phyloP scores from a whole-genome alignment of 1,139 yeast species.

The Debaryomyces psychrophilus region DNA sequence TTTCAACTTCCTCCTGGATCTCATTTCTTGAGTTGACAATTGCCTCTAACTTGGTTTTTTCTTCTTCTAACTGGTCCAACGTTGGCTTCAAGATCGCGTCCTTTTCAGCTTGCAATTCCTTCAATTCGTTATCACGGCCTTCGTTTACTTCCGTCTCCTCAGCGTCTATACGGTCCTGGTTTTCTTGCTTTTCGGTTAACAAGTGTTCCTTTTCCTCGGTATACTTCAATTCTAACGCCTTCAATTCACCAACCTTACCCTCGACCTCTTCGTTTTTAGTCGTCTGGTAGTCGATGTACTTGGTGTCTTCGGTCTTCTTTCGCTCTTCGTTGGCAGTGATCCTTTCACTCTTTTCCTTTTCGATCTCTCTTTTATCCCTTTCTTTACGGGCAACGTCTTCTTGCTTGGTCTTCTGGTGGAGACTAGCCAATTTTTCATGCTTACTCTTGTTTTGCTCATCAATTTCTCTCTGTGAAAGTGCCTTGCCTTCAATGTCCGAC shows the following conservation, averaged over 20 bases:
- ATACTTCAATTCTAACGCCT: slow-evolving; percentile 34
- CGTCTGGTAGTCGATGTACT: slow-evolving; percentile 34
- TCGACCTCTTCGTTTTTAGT: slow-evolving; percentile 43
- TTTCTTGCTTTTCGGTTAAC: slow-evolving; percentile 41
- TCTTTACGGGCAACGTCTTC: slow-evolving; percentile 54
- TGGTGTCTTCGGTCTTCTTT: slow-evolving; percentile 44
- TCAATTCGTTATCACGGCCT: slow-evolving; percentile 48
- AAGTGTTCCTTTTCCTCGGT: slow-evolving; percentile 44
- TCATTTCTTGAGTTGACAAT: slow-evolving; percentile 44
- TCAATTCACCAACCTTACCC: slow-evolving; percentile 38
- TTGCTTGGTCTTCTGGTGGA: slow-evolving; percentile 52
- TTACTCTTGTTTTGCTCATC: slow-evolving; percentile 46
- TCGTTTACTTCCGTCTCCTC: slow-evolving; percentile 47
- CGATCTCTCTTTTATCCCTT: slow-evolving; percentile 43
- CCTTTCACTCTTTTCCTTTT: slow-evolving; percentile 43
- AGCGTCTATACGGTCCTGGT: slow-evolving; percentile 43
- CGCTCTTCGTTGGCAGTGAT: slow-evolving; percentile 41
- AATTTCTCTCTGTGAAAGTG: slow-evolving; percentile 67
- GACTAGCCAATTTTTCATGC: slow-evolving; percentile 36
- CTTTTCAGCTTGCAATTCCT: slow-evolving; percentile 47
- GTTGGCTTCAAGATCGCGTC: slow-evolving; percentile 46
- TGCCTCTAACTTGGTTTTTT: slow-evolving; percentile 41
- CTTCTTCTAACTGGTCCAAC: slow-evolving; percentile 44
- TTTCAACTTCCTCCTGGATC: slow-evolving; percentile 38
- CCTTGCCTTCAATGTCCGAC: slow-evolving; percentile 71